A percentile compares a stretch with the other conserved stretches of the same genome.
Conservation (phyloP, 371 early-diverging fungal genomes). For the Dinochytrium kinnereticum region DNA sequence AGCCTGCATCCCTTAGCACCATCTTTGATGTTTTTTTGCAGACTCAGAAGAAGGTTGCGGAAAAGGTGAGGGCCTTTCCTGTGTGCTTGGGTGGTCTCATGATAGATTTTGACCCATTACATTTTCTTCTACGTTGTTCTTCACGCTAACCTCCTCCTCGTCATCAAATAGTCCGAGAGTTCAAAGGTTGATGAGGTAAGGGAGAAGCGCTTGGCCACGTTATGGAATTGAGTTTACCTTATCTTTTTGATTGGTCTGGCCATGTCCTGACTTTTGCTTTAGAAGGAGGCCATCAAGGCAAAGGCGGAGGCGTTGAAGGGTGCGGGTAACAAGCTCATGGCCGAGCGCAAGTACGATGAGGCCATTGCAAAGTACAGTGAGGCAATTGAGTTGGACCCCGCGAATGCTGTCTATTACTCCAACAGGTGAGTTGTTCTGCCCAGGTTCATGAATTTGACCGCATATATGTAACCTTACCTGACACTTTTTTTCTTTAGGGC, state of each 20-base stretch:
- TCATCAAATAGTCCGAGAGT: not conserved
- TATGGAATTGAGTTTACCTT: too few species aligned
- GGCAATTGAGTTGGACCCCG: constrained; percentile 83
- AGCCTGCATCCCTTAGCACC: constrained; percentile 77
- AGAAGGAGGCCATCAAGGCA: constrained; percentile 63
- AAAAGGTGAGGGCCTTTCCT: constrained; percentile 2
- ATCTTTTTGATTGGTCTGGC: not conserved
- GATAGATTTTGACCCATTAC: not conserved
- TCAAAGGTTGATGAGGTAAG: constrained; percentile 6
- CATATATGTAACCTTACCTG: too few species aligned
- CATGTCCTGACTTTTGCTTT: not conserved
- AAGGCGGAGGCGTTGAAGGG: constrained; percentile 88
- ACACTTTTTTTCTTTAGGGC: constrained; percentile 63
- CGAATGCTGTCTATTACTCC: constrained; percentile 91
- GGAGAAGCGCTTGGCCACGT: too few species aligned
- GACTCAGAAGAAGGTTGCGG: constrained; percentile 63
- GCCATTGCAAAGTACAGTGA: constrained; percentile 88
- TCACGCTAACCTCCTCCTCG: not conserved
- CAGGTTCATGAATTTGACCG: not conserved
- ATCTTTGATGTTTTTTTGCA: constrained; percentile 92
- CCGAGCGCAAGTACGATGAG: constrained; percentile 79
- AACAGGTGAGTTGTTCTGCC: constrained; percentile 71
- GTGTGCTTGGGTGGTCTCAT: too few species aligned
- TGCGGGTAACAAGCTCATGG: constrained; percentile 81
- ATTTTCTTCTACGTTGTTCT: not conserved